These are phyloP conservation scores for Citrus reticulata DNA, from an alignment of 345 rosid species.

Conservation along the genomic window DNA sequence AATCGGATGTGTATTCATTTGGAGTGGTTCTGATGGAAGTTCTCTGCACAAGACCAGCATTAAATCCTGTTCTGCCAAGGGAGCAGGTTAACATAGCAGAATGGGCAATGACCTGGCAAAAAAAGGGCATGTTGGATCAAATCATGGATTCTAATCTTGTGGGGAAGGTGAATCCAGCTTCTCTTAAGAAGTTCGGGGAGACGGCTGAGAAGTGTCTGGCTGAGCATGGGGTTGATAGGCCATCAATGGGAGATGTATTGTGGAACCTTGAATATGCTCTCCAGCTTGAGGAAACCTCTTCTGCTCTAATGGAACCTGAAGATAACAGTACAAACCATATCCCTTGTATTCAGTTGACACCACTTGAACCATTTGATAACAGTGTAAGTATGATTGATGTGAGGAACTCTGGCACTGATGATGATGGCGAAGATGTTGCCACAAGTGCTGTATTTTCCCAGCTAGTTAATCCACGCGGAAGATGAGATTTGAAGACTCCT, in stretches of 20 bases:
- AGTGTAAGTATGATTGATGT: conserved; percentile 75
- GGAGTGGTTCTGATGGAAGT: conserved; percentile 99
- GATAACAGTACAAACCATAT: conserved; percentile 97
- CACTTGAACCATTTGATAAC: conserved; percentile 85
- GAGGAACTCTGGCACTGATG: conserved; percentile 55
- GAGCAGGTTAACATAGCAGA: conserved; percentile 99
- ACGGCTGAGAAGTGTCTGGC: conserved; percentile 98
- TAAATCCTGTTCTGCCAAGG: conserved; percentile 92
- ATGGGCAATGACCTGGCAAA: conserved; percentile 98
- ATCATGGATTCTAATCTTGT: conserved; percentile 84
- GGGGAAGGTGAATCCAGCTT: conserved; percentile 82
- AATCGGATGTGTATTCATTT: conserved; percentile 94
- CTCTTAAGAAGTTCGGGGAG: conserved; percentile 94
- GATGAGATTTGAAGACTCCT: conserved; percentile 36
- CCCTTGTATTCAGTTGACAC: conserved; percentile 74
- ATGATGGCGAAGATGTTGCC: conserved; percentile 82
- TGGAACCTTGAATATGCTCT: conserved; percentile 97
- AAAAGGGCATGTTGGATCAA: conserved; percentile 93
- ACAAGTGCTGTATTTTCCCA: conserved; percentile 96
- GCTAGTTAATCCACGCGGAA: conserved; percentile 97
- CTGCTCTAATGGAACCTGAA: conserved; percentile 86
- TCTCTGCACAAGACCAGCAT: conserved; percentile 92
- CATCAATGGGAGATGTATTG: conserved; percentile 96
- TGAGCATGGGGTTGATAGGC: conserved; percentile 90
- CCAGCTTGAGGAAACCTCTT: conserved; percentile 90